Conservation (phyloP, 495 filamentous ascomycete genomes). For the Durotheca rogersii region DNA sequence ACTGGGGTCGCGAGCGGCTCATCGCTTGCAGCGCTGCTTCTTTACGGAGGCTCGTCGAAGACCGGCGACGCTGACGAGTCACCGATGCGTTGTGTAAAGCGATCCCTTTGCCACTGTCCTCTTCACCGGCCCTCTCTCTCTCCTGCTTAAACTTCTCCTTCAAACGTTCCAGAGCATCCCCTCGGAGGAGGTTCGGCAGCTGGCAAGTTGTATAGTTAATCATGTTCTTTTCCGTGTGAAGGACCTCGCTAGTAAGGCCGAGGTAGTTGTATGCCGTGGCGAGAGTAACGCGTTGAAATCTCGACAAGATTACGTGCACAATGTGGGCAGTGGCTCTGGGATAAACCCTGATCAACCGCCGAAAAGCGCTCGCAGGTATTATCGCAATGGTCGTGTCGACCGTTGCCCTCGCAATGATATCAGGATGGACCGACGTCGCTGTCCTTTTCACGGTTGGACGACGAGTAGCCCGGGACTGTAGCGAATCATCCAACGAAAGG, state of each 20-base stretch:
- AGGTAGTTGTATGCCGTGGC: slow-evolving; percentile 92
- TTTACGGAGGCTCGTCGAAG: slow-evolving; percentile 73
- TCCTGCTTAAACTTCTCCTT: slow-evolving; percentile 93
- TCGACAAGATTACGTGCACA: slow-evolving; percentile 91
- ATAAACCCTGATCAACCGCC: slow-evolving; percentile 89
- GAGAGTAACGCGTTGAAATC: slow-evolving; percentile 92
- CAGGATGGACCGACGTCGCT: slow-evolving; percentile 84
- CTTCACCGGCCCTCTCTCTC: slow-evolving; percentile 75
- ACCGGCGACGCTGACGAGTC: slow-evolving; percentile 61
- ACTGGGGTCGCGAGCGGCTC: slow-evolving; percentile 43
- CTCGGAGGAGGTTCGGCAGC: slow-evolving; percentile 87
- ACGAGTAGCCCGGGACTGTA: slow-evolving; percentile 29
- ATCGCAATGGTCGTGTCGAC: slow-evolving; percentile 98
- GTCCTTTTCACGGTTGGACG: slow-evolving; percentile 37
- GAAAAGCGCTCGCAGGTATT: slow-evolving; percentile 93
- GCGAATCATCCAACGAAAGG: slow-evolving; percentile 63
- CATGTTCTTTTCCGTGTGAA: slow-evolving; percentile 89
- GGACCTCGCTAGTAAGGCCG: slow-evolving; percentile 83
- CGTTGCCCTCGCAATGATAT: slow-evolving; percentile 94
- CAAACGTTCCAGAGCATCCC: slow-evolving; percentile 75
- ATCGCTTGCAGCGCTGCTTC: slow-evolving; percentile 75
- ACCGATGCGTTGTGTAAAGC: slow-evolving; percentile 80
- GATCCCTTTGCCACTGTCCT: slow-evolving; percentile 90
- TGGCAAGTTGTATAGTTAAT: slow-evolving; percentile 88
- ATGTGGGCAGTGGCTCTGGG: slow-evolving; percentile 96